Percentiles rank a stretch among this genome's conserved stretches.
Evolutionary conservation across 2,329 filamentous ascomycete genomes (phyloP).

Genomic region (Colletotrichum sp.): DNA sequence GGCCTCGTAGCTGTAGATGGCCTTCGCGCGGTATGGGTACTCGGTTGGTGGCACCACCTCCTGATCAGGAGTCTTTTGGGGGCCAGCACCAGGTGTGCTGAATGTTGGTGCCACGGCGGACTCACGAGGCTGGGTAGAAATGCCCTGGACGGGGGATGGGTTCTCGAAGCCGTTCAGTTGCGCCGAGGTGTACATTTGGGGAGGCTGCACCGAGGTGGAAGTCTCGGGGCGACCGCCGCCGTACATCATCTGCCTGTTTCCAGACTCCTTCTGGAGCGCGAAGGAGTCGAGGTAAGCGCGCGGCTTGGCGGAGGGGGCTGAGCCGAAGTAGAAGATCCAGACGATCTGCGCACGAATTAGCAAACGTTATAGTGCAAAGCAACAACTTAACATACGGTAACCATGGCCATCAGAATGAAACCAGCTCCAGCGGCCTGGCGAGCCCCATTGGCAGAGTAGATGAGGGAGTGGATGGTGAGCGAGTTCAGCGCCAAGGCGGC

Average conservation of each 20-base stretch:
- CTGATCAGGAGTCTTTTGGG: constrained; percentile 45
- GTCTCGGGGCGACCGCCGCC: constrained; percentile 84
- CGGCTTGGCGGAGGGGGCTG: constrained; percentile 82
- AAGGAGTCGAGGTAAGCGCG: constrained; percentile 96
- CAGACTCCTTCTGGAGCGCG: constrained; percentile 86
- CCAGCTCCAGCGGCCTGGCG: constrained; percentile 89
- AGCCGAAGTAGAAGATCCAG: constrained; percentile 99
- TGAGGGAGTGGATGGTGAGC: constrained; percentile 82
- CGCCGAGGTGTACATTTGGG: constrained; percentile 97
- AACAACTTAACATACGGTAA: constrained; percentile 68
- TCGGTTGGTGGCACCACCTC: constrained; percentile 80
- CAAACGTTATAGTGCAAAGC: neutral
- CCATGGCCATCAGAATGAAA: constrained; percentile 92
- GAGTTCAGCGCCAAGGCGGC: constrained; percentile 85
- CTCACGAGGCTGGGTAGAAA: constrained; percentile 57
- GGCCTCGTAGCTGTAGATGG: constrained; percentile 98
- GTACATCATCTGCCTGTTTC: constrained; percentile 72
- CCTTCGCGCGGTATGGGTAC: constrained; percentile 97
- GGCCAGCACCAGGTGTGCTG: constrained; percentile 43
- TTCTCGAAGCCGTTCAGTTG: constrained; percentile 97
- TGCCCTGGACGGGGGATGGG: constrained; percentile 80
- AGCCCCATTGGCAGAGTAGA: constrained; percentile 76
- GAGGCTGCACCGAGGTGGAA: constrained; percentile 75
- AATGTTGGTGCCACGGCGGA: constrained; percentile 41
- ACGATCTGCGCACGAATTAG: constrained; percentile 67